Conservation (phyloP, 805 yeast genomes). For the Nakazawaea holstii region DNA sequence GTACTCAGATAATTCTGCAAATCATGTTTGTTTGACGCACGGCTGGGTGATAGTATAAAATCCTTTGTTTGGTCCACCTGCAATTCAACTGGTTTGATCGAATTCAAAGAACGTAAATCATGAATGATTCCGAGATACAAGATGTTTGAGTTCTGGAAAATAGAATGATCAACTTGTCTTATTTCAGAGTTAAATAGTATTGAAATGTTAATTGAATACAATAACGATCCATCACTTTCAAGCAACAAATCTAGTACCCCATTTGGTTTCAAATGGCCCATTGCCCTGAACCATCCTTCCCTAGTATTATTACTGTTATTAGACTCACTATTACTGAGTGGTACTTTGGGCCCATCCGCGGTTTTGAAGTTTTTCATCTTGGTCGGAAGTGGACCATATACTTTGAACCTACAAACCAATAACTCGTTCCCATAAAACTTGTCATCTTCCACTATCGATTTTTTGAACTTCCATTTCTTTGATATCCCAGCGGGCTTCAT, state of each 20-base stretch:
- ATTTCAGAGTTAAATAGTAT: slow-evolving; percentile 54
- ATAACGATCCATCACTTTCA: slow-evolving; percentile 57
- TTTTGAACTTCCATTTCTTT: slow-evolving; percentile 42
- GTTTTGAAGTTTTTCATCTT: slow-evolving; percentile 28
- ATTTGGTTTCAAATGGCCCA: slow-evolving; percentile 62
- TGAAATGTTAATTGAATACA: slow-evolving; percentile 55
- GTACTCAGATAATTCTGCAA: slow-evolving; percentile 7
- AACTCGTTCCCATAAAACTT: slow-evolving; percentile 27
- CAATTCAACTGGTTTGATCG: slow-evolving; percentile 20
- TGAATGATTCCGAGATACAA: slow-evolving; percentile 53
- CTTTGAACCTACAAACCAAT: slow-evolving; percentile 58
- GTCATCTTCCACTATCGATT: slow-evolving; percentile 19
- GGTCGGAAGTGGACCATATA: slow-evolving; percentile 57
- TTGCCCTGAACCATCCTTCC: slow-evolving; percentile 69
- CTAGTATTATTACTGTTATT: slow-evolving; percentile 9
- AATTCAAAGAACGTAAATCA: slow-evolving; percentile 43
- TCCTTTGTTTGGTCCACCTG: background rate
- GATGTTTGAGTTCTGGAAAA: slow-evolving; percentile 53
- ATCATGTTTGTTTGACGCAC: slow-evolving; percentile 8
- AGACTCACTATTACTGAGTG: slow-evolving; percentile 11
- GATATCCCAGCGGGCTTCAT: slow-evolving; percentile 39
- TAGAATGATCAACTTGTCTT: slow-evolving; percentile 55
- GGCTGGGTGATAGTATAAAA: slow-evolving; percentile 5
- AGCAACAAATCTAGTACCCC: slow-evolving; percentile 56
- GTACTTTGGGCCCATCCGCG: slow-evolving; percentile 15